Evolutionary conservation across 2,329 filamentous ascomycete species (phyloP), one percentile per base, ranked within the genome.

Genomic region (Metarhizium humberi): DNA sequence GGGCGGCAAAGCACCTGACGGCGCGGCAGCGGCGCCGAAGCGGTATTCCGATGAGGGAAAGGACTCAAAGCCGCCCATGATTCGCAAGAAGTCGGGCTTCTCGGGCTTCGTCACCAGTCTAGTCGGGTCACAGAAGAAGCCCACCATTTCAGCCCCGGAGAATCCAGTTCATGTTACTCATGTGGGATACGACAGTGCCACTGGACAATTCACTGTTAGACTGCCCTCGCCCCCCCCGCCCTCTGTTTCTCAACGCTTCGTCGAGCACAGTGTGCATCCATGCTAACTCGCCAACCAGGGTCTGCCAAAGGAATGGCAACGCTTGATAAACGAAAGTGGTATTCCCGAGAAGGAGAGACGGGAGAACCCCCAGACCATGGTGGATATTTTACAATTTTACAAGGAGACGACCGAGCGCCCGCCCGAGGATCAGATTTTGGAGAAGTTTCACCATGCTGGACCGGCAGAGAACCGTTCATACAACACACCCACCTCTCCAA

Each of bases 111-210:
- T 96, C 77, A 92, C 86, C 69, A 92, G 86, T 68, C 69, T 86
- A 58, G 85, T 95, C 57, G 88, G 89, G 61, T 92, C 91, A 40
- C 91, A 89, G 53, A 89, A 92, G 71, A 90, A 91, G 61, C 90
- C 94, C 50, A 84, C 92, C 71, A 99, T 99, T 65, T 97, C 94
- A n/a, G 90, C 91, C 42, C 94, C 94, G 54, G 92, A 96, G 72
- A 97, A 99, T 66, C 94, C 94, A 51, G 91, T 97, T 57, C 94
- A 97, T 73, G 90, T 99, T 64, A 97, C 92, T 56, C 94, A 99
- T 72, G 94, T 99, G 61, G 92, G 92, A 63, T 96, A 96, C 70
- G 92, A 99, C 72, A 95, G 94, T 73, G 82, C 89, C 65, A 97
- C 94, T 3, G 94, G 94, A 62, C 90, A 96, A 73, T 99, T 96